phyloP scores from a whole-genome alignment of 169 alveolate genomes.

The Babesia ovata region DNA sequence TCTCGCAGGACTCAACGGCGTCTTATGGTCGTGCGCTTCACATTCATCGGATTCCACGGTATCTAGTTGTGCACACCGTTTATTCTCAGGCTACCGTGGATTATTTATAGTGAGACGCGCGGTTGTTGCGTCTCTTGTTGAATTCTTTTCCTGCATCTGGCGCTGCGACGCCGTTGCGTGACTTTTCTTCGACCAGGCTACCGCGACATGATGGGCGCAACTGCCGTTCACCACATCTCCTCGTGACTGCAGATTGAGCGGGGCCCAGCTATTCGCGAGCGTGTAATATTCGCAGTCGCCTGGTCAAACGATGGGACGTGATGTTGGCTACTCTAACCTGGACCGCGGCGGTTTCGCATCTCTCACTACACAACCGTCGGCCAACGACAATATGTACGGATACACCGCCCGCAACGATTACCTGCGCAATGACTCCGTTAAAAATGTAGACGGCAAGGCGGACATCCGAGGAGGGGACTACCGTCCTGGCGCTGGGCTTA shows the following conservation, averaged over 20 bases:
- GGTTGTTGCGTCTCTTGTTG: background rate
- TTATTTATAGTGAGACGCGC: background rate
- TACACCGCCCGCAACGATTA: background rate
- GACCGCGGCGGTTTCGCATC: slow-evolving; percentile 30
- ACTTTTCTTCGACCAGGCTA: slow-evolving; percentile 31
- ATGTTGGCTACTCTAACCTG: slow-evolving; percentile 12
- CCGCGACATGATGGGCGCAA: slow-evolving; percentile 8
- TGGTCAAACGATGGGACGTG: slow-evolving; percentile 32
- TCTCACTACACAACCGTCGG: slow-evolving; percentile 17
- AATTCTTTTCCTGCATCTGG: background rate
- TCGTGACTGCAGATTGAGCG: background rate
- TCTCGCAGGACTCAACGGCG: background rate
- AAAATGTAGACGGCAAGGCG: slow-evolving; percentile 3
- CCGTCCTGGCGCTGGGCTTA: slow-evolving; percentile 6
- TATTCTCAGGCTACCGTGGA: background rate
- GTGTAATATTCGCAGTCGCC: background rate
- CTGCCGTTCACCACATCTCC: background rate
- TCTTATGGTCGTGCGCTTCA: background rate
- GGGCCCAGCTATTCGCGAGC: background rate
- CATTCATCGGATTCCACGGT: background rate
- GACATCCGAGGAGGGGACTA: background rate
- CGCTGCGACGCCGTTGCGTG: slow-evolving; percentile 19
- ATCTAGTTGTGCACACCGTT: too few species aligned
- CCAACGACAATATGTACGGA: background rate
- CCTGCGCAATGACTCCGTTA: background rate